Evolutionary conservation across 257 asterid species (phyloP).

Genomic region (Ophiorrhiza pumila): DNA sequence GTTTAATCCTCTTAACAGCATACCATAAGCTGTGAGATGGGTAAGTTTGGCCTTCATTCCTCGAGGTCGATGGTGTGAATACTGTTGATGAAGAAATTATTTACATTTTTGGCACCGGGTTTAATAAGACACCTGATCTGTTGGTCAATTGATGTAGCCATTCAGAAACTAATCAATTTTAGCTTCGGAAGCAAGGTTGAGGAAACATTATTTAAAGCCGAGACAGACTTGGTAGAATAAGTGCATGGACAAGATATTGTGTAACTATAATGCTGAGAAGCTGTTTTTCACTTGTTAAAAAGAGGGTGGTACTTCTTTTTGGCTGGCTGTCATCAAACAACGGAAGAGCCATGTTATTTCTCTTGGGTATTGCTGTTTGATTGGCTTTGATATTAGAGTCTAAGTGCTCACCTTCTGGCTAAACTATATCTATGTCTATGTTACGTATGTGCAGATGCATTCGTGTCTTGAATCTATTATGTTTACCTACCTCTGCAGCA

Average conservation of each 20-base stretch:
- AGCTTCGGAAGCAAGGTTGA: conserved; percentile 17
- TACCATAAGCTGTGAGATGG: conserved; percentile 20
- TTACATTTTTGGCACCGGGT: conserved; percentile 14
- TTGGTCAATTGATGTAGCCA: conserved; percentile 17
- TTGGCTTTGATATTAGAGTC: background rate
- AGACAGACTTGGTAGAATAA: conserved; percentile 35
- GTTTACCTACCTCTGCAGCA: too few species aligned
- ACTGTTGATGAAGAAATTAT: conserved; percentile 12
- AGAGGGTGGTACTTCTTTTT: conserved; percentile 18
- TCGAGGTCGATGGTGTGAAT: conserved; percentile 11
- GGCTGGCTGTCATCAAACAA: conserved; percentile 10
- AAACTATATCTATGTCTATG: too few species aligned
- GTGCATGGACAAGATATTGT: conserved; percentile 21
- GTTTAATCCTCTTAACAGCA: conserved; percentile 5
- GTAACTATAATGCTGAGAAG: conserved; percentile 20
- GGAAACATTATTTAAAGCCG: conserved; percentile 18
- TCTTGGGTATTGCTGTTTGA: background rate
- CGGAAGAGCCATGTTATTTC: background rate
- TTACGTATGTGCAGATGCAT: background rate
- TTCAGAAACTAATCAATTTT: conserved; percentile 7
- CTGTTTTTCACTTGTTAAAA: conserved; percentile 10
- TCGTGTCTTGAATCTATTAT: too few species aligned
- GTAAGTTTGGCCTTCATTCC: conserved; percentile 24
- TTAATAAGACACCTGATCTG: conserved; percentile 10
- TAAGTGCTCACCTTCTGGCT: background rate